Base-by-base conservation (phyloP, 345 rosid genomes). In the Salix suchowensis region DNA sequence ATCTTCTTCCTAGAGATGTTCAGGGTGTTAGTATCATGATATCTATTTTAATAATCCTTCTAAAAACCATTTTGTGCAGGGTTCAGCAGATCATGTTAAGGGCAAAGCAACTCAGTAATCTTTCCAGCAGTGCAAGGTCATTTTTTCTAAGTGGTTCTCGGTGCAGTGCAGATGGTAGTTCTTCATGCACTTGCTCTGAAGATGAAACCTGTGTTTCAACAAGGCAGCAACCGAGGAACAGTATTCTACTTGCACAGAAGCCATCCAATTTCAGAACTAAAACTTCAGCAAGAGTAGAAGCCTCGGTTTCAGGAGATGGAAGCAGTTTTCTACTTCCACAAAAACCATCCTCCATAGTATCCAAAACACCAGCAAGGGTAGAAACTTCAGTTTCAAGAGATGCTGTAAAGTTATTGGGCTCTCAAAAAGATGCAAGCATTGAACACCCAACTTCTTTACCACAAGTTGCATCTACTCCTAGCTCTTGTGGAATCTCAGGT, bases 191-290 rank as follows among this genome's bases (percentile, higher is more conserved):
- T 55, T 81, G 91, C 78, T 64, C 90, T 5, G 99, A 96, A 62
- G 97, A 94, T 80, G 98, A 94, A 82, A 78, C 87, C 58, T 88
- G 90, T 67, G 77, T 86, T 81, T 87, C 97, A 8, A 86, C 87
- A 82, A 80, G 88, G 72, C 92, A 84, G 71, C 92, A 79, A 36
- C 64, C 80, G 40, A 86, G 87, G 75, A 80, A 72, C 21, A 89
- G 80, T 76, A 81, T 55, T 84, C 77, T 80, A 39, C 87, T 81
- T 58, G 75, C 81, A 64, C 89, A 87, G 62, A 85, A 83, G 70
- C 64, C 84, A 73, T 82, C 89, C 81, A 24, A 86, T 77, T 30
- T 75, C 26, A 79, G 68, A 18, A 54, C 80, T 34, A 76, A 61
- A 39, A 52, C 69, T 72, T 30, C 72, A 16, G 73, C 64, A 32